Base-by-base conservation (phyloP, 371 early-diverging fungal species). In the Gilbertella persicaria region DNA sequence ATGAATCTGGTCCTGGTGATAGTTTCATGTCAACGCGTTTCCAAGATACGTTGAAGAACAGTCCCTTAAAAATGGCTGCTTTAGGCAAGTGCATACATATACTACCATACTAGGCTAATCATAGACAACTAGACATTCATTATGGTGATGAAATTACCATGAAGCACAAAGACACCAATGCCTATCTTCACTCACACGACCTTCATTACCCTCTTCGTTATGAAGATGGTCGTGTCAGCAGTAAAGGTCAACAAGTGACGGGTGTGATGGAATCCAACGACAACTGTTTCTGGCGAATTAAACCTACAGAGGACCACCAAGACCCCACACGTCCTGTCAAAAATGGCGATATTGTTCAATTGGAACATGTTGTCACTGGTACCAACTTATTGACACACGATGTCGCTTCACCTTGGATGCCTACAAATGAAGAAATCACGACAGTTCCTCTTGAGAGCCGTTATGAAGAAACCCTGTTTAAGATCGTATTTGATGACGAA, bases 401-500 rank as follows among this genome's bases (percentile, higher is more conserved):
- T 65, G 99, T 98, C 16, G 99, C 99, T 4, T 93, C 94, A 14
- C 97, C 98, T n/a, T 66, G 93, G 50, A 92, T 93, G 67, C 68
- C 91, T 9, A 98, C 99, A n/a, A 93, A 98, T 59, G 92, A 94
- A 80, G 99, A 98, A 71, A 73, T 98, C 40, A 97, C 98, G 0
- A 92, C 95, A 1, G 76, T 90, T 2, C 61, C 78, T 25, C 52
- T 72, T 23, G 69, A 74, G 8, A 64, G 62, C 0, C 71, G 82
- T 17, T 73, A 73, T 47, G 80, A 86, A 42, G 89, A 85, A 50
- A 92, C 85, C 12, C 75, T 79, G 23, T 93, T 79, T 78, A 78
- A 73, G 66, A 78, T 86, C 45, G 53, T 73, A 23, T 79, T 86
- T 49, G 81, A 85, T 35, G 71, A 73, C 23, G 71, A 77, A 7